These are phyloP conservation scores for Talaromyces sp. DNA, from an alignment of 2,329 filamentous ascomycete species.

Conservation along the genomic window DNA sequence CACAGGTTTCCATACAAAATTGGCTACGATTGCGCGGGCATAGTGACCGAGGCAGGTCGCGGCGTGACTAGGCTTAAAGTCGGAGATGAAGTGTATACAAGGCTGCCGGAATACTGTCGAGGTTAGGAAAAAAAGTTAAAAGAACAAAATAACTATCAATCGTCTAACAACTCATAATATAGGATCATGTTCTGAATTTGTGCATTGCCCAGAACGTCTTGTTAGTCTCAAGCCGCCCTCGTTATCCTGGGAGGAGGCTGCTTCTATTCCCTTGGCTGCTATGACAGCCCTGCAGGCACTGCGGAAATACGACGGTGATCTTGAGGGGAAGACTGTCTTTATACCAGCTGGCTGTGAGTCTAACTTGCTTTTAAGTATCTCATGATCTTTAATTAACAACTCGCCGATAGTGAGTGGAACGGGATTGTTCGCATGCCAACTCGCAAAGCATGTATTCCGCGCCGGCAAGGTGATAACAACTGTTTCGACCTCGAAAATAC, in stretches of 20 bases:
- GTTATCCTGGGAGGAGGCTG: slow-evolving; percentile 40
- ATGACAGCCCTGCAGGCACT: slow-evolving; percentile 43
- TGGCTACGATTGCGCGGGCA: slow-evolving; percentile 39
- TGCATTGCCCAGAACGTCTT: slow-evolving; percentile 24
- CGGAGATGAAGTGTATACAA: slow-evolving; percentile 35
- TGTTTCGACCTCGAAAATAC: slow-evolving; percentile 48
- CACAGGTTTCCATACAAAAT: slow-evolving; percentile 38
- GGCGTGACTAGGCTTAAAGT: slow-evolving; percentile 30
- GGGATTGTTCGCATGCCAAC: slow-evolving; percentile 44
- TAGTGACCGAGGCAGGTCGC: slow-evolving; percentile 29
- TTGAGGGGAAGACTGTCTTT: slow-evolving; percentile 49
- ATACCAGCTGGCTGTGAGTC: slow-evolving; percentile 40
- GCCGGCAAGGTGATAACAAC: slow-evolving; percentile 49
- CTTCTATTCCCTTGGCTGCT: slow-evolving; percentile 36
- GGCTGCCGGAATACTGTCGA: slow-evolving; percentile 24
- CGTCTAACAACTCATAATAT: neutral
- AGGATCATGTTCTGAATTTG: slow-evolving; percentile 37
- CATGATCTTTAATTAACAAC: neutral
- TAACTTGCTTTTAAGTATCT: neutral
- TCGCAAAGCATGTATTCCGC: slow-evolving; percentile 48
- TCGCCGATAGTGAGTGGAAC: slow-evolving; percentile 38
- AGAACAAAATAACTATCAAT: neutral
- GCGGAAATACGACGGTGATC: slow-evolving; percentile 35
- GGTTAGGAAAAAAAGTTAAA: slow-evolving; percentile 16
- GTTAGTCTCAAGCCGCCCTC: slow-evolving; percentile 37